Evolutionary conservation across 495 filamentous ascomycete species (phyloP), one percentile per base, ranked within the genome.

Genomic region (Aspergillus avenaceus): DNA sequence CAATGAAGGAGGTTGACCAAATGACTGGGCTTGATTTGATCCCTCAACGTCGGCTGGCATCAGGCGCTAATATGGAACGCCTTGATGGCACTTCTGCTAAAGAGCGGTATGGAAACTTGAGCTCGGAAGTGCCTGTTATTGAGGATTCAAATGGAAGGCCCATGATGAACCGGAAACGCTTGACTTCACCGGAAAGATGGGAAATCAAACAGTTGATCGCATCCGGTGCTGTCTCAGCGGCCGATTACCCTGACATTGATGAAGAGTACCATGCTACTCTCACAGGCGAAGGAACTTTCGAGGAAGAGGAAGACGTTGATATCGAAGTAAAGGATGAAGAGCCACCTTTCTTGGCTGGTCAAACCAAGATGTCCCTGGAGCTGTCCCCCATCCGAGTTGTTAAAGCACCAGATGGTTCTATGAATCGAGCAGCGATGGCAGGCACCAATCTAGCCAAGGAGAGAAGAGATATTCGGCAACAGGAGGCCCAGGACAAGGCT

Each of bases 1-100:
- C 90, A 3, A 96, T 98, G 92, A 96, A 96, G 64, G 92, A 96
- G 45, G 93, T 95, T 12, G 95, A 98, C 54, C 93, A 98, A 63
- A 79, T 81, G 29, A 93, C 90, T 23, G 93, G 93, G 3, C 78
- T 82, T 58, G 92, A 98, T 63, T 71, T 95, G 19, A 82, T 84
- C 13, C 90, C 92, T 11, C 85, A 92, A 53, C 77, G 83, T 49
- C 80, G 88, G 49, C 75, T 98, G 51, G 87, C 87, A 26, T 96
- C 93, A 6, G 93, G 93, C 12, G 93, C 93, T 13, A 98, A 98
- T 56, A 88, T 87, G 84, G 84, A 90, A 63, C 79, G 80, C 5
- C 72, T 97, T 4, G 82, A 89, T 49, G 85, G 86, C 5, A 36
- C 54, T 8, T 55, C 66, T 28, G 60, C 53, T 4, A 62, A 71